phyloP scores from a whole-genome alignment of 106 monocot species.

The Allium sativum region DNA sequence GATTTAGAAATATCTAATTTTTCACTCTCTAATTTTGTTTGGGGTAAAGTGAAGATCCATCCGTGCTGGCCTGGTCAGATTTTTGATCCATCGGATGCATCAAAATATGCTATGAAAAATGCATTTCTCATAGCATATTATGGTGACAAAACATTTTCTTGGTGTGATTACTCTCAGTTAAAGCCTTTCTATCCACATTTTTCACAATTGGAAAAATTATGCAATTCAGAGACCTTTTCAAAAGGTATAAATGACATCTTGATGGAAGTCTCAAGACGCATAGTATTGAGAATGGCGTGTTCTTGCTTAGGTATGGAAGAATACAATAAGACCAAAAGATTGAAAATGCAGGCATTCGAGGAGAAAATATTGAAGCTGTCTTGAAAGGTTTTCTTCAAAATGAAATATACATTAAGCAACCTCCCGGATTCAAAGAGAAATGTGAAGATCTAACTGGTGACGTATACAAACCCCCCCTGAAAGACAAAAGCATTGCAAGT shows the following conservation, averaged over 20 bases:
- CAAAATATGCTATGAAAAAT: slow-evolving; percentile 48
- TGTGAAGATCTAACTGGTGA: too few species aligned
- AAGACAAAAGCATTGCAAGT: too few species aligned
- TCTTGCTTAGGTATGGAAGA: slow-evolving; percentile 30
- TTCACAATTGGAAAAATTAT: slow-evolving; percentile 46
- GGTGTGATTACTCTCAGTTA: slow-evolving; percentile 64
- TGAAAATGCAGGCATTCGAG: slow-evolving; percentile 48
- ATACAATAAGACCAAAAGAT: slow-evolving; percentile 34
- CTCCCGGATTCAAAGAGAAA: too few species aligned
- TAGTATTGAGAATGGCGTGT: slow-evolving; percentile 46
- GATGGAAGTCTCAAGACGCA: slow-evolving; percentile 44
- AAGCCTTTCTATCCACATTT: slow-evolving; percentile 41
- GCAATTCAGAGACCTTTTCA: slow-evolving; percentile 47
- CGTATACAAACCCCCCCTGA: too few species aligned
- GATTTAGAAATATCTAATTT: slow-evolving; percentile 21
- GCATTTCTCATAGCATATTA: slow-evolving; percentile 59
- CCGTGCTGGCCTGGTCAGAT: slow-evolving; percentile 87
- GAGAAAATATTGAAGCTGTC: slow-evolving; percentile 13
- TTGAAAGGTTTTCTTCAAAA: too few species aligned
- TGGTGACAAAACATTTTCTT: slow-evolving; percentile 81
- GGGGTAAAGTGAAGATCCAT: slow-evolving; percentile 79
- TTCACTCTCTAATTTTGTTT: slow-evolving; percentile 43
- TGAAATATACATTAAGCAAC: too few species aligned
- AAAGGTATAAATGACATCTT: slow-evolving; percentile 33
- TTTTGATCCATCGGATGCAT: slow-evolving; percentile 48